Evolutionary conservation across 495 filamentous ascomycete genomes (phyloP).

Genomic region (Talaromyces proteolyticus): DNA sequence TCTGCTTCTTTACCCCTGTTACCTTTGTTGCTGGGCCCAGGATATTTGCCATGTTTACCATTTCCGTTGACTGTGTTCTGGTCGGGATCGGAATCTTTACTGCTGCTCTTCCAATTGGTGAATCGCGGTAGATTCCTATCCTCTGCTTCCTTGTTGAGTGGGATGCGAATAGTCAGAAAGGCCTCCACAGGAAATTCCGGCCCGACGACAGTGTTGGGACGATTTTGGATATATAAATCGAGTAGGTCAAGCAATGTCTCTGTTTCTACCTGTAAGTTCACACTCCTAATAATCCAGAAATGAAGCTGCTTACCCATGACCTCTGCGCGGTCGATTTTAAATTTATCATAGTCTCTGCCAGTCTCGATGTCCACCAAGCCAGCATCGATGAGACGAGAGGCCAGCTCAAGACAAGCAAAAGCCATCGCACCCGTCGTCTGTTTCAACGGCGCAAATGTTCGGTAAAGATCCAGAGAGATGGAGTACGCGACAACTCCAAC

Average conservation of each 20-base stretch:
- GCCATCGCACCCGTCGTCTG: conserved; percentile 75
- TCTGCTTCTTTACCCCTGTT: not conserved
- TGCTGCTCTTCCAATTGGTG: conserved; percentile 26
- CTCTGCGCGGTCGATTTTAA: conserved; percentile 57
- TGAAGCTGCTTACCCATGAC: conserved; percentile 53
- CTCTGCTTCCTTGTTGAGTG: conserved; percentile 70
- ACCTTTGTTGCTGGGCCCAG: conserved; percentile 26
- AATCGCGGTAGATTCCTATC: conserved; percentile 48
- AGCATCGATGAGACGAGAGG: conserved; percentile 55
- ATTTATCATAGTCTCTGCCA: conserved; percentile 42
- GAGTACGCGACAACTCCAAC: conserved; percentile 64
- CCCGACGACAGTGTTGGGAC: conserved; percentile 66
- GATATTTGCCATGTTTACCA: conserved; percentile 14
- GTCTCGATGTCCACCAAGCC: conserved; percentile 40
- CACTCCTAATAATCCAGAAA: too few relatives aligned
- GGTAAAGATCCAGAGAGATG: conserved; percentile 82
- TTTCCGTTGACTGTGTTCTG: conserved; percentile 4
- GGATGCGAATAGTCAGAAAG: conserved; percentile 80
- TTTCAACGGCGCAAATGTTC: conserved; percentile 88
- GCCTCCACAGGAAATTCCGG: conserved; percentile 60
- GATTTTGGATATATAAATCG: conserved; percentile 82
- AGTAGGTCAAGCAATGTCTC: conserved; percentile 83
- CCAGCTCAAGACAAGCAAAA: conserved; percentile 74
- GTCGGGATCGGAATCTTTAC: not conserved
- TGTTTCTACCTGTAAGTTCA: too few relatives aligned